These are phyloP conservation scores for Amphibolis antarctica DNA, from an alignment of 106 monocot genomes.

Conservation along the genomic window DNA sequence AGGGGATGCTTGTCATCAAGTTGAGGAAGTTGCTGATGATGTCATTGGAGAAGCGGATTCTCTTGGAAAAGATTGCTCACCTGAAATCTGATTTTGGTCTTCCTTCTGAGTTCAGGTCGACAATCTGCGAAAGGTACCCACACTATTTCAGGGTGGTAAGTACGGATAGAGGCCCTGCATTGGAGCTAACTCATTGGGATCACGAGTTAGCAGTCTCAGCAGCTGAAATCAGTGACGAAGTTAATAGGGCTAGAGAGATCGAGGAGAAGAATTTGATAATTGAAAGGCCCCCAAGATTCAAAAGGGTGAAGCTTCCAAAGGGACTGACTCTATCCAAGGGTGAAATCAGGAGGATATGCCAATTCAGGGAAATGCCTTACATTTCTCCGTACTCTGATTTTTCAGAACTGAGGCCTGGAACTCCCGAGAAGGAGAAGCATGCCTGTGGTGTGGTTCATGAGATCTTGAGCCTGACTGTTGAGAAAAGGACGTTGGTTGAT, in stretches of 20 bases:
- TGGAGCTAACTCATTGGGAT: slow-evolving; percentile 88
- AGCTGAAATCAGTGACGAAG: slow-evolving; percentile 64
- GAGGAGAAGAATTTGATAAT: slow-evolving; percentile 82
- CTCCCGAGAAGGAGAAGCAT: slow-evolving; percentile 78
- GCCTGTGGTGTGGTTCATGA: slow-evolving; percentile 85
- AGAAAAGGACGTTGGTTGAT: slow-evolving; percentile 87
- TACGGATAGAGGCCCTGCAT: slow-evolving; percentile 74
- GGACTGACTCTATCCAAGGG: slow-evolving; percentile 79
- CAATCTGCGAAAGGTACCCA: slow-evolving; percentile 71
- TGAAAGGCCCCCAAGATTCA: slow-evolving; percentile 68
- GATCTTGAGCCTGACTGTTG: slow-evolving; percentile 75
- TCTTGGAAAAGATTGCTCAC: slow-evolving; percentile 80
- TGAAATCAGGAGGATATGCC: slow-evolving; percentile 59
- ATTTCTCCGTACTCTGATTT: slow-evolving; percentile 92
- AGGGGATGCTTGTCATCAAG: slow-evolving; percentile 43
- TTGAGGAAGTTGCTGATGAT: slow-evolving; percentile 91
- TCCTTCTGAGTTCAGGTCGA: slow-evolving; percentile 56
- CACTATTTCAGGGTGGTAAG: slow-evolving; percentile 72
- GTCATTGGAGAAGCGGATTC: slow-evolving; percentile 74
- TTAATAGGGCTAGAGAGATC: slow-evolving; percentile 47
- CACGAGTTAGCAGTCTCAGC: slow-evolving; percentile 66
- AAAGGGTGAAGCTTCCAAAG: slow-evolving; percentile 63
- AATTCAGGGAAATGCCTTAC: slow-evolving; percentile 71
- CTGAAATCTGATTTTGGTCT: slow-evolving; percentile 71
- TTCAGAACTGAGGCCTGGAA: slow-evolving; percentile 47